Conservation (phyloP, 164 flowering plant species). For the Vitis rupestris region DNA sequence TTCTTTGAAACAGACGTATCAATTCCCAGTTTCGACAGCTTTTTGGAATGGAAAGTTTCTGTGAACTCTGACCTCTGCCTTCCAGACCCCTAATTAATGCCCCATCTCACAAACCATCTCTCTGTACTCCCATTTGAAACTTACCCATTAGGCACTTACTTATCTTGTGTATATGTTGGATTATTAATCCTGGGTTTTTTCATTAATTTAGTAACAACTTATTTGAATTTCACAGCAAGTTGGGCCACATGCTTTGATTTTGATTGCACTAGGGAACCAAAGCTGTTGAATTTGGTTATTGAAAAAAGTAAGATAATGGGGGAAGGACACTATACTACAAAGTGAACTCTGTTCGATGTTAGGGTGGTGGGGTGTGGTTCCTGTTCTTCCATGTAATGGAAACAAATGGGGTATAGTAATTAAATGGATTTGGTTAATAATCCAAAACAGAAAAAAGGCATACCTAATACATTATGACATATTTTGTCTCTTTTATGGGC, state of each 20-base stretch:
- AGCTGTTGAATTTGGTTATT: neutral
- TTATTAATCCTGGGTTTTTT: no score
- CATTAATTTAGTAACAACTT: no score
- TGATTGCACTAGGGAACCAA: no score
- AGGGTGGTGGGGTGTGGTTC: slow-evolving; percentile 13
- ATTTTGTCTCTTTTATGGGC: slow-evolving; percentile 10
- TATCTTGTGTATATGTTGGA: no score
- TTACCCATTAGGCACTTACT: no score
- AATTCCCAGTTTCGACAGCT: neutral
- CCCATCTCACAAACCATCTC: no score
- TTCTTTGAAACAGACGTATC: slow-evolving; percentile 18
- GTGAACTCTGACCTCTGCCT: no score
- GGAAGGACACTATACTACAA: slow-evolving; percentile 8
- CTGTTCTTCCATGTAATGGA: slow-evolving; percentile 2
- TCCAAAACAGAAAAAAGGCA: neutral
- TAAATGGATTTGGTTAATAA: neutral
- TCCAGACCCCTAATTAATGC: no score
- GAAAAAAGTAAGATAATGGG: neutral
- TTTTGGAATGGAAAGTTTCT: neutral
- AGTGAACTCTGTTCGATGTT: slow-evolving; percentile 12
- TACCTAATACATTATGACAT: slow-evolving; percentile 9
- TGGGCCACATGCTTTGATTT: no score
- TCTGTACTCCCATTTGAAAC: no score
- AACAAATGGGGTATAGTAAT: slow-evolving; percentile 8
- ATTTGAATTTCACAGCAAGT: no score